A percentile compares a stretch with the other conserved stretches of the same genome.
phyloP scores from a whole-genome alignment of 192 early-diverging fungal species.

The Obelidium mucronatum region DNA sequence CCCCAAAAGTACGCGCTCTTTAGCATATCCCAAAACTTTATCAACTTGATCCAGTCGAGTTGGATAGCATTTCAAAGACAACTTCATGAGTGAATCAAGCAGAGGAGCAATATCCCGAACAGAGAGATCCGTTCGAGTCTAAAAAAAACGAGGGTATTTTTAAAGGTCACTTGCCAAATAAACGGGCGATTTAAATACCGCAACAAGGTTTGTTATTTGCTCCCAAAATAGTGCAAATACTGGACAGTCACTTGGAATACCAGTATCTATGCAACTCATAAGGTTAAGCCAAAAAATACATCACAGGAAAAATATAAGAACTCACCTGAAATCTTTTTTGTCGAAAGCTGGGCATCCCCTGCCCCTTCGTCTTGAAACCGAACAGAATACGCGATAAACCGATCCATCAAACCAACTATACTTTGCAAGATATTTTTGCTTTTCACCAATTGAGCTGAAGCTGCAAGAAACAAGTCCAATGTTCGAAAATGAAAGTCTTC shows the following conservation, averaged over 20 bases:
- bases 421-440: slow-evolving; percentile 95
- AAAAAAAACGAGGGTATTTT: background rate
- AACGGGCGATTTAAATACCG: slow-evolving; percentile 50
- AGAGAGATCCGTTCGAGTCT: slow-evolving; percentile 89
- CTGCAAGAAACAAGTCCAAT: slow-evolving; percentile 85
- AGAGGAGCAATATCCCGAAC: slow-evolving; percentile 93
- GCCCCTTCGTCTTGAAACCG: slow-evolving; percentile 56
- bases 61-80: slow-evolving; percentile 94
- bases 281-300: too few relatives aligned
- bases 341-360: background rate
- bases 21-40: slow-evolving; percentile 90
- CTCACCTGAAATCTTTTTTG: slow-evolving; percentile 34
- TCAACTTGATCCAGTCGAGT: slow-evolving; percentile 87
- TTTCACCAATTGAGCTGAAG: slow-evolving; percentile 86
- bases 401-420: slow-evolving; percentile 92
- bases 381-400: slow-evolving; percentile 89
- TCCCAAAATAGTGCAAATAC: slow-evolving; percentile 97
- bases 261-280: background rate
- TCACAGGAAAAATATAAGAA: background rate
- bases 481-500: slow-evolving; percentile 96
- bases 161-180: background rate
- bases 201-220: slow-evolving; percentile 89
- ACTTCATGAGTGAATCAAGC: slow-evolving; percentile 83
- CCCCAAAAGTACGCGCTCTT: slow-evolving; percentile 67
- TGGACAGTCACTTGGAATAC: slow-evolving; percentile 84